phyloP scores from a whole-genome alignment of 2,329 filamentous ascomycete genomes.

The Pseudogymnoascus sp. region DNA sequence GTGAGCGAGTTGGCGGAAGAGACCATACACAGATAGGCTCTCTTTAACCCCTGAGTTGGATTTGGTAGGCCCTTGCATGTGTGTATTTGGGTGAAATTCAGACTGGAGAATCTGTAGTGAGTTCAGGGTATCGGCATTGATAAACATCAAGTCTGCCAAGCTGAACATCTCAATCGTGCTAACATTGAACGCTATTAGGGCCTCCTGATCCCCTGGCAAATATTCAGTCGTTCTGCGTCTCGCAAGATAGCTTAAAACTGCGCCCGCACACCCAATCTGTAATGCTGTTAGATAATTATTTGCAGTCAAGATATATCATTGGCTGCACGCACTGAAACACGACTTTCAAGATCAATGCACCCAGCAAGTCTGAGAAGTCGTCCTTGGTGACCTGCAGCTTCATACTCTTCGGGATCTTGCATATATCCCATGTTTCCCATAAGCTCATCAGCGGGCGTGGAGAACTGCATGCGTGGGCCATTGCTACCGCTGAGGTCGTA shows the following conservation, averaged over 20 bases:
- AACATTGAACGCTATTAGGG: conserved; percentile 50
- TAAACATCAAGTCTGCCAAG: conserved; percentile 59
- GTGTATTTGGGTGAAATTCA: conserved; percentile 74
- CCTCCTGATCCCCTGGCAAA: conserved; percentile 50
- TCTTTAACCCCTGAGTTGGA: conserved; percentile 63
- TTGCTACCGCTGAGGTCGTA: conserved; percentile 41
- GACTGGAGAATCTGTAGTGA: conserved; percentile 80
- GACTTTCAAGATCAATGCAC: conserved; percentile 66
- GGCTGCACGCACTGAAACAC: conserved; percentile 48
- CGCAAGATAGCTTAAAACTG: conserved; percentile 70
- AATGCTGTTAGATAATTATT: neutral
- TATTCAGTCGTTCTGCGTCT: conserved; percentile 57
- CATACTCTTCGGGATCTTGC: conserved; percentile 32
- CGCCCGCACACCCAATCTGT: conserved; percentile 73
- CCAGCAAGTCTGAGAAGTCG: conserved; percentile 61
- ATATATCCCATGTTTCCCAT: conserved; percentile 13
- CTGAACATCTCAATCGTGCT: conserved; percentile 66
- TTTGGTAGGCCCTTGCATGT: conserved; percentile 61
- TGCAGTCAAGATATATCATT: neutral
- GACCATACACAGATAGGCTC: conserved; percentile 71
- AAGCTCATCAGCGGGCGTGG: conserved; percentile 47
- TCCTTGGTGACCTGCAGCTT: conserved; percentile 48
- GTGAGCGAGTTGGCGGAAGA: conserved; percentile 66
- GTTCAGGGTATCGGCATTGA: conserved; percentile 70
- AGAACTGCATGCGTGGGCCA: conserved; percentile 47